A percentile compares a stretch with the other conserved stretches of the same genome.
phyloP scores from a whole-genome alignment of 768 basidiomycete genomes.

The Suillus cothurnatus region DNA sequence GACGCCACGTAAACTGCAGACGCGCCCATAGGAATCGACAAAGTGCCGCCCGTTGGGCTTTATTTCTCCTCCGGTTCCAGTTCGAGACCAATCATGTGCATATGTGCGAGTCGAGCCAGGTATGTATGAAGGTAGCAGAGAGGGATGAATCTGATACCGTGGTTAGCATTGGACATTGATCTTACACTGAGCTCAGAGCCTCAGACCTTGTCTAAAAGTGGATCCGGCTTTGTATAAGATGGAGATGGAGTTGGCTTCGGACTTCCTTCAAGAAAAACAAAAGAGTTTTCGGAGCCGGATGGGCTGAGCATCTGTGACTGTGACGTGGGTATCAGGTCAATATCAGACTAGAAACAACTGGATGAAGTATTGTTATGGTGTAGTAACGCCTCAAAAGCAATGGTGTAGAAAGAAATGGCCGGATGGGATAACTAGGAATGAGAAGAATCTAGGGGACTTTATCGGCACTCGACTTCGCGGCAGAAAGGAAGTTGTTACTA shows the following conservation, averaged over 20 bases:
- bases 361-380: background rate
- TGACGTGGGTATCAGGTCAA: background rate
- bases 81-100: constrained; percentile 73
- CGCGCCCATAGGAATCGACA: constrained; percentile 76
- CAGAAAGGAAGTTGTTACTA: background rate
- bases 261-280: constrained; percentile 45
- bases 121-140: constrained; percentile 42
- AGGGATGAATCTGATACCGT: constrained; percentile 45
- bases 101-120: constrained; percentile 54
- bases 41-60: constrained; percentile 76
- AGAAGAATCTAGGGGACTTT: background rate
- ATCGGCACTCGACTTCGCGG: background rate
- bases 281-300: constrained; percentile 47
- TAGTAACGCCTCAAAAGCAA: background rate
- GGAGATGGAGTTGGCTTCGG: constrained; percentile 11
- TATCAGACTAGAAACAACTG: background rate
- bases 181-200: background rate
- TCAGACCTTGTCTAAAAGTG: background rate
- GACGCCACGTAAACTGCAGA: constrained; percentile 81
- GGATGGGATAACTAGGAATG: background rate
- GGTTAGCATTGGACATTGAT: background rate
- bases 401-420: background rate
- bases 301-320: constrained; percentile 23
- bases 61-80: constrained; percentile 57
- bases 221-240: constrained; percentile 1